Base-by-base conservation (phyloP, 2,329 filamentous ascomycete species). In the Elsinoe perseae region DNA sequence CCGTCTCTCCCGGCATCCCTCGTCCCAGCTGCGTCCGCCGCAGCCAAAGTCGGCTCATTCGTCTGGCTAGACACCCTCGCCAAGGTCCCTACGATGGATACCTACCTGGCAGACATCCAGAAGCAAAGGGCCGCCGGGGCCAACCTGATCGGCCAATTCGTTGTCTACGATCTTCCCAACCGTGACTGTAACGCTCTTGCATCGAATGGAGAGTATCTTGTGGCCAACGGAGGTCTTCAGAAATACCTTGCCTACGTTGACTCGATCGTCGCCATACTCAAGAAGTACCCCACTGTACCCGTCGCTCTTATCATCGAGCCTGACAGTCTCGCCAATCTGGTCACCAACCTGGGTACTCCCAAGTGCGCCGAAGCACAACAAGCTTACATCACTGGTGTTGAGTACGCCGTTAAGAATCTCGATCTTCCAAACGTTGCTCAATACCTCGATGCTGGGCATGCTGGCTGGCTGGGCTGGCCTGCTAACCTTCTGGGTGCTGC, bases 401-500 rank as follows among this genome's bases (percentile, higher is more conserved):
- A 76, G 36, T 83, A 84, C 64, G 80, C 81, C 1, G 65, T 83
- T 52, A 71, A 73, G 60, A 72, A 73, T 50, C 72, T 84, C 60
- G 81, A 83, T 69, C 71, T 84, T 23, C 70, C 75, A 59, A 84
- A 85, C 65, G 81, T 84, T 21, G 72, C 79, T 60, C 80, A 81
- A 78, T 85, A 84, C 66, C 67, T 85, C 18, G 82, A 85, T 61
- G 81, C 80, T 8, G 81, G 80, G 57, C 81, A 85, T 66, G 80
- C 77, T 23, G 81, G 82, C 59, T 85, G 82, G 82, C 74, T 84
- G 42, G 81, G 81, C 63, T 84, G 81, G 81, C 66, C 76, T 16
- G 80, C 78, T 59, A 84, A 84, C 69, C 75, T 81, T 44, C 61
- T 62, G 4, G 77, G 77, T 4, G 75, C 77, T 1, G 77, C 78